Percentiles rank a stretch among this genome's conserved stretches.
Conservation (phyloP, 2,329 filamentous ascomycete species). For the Stachybotrys echinatus region DNA sequence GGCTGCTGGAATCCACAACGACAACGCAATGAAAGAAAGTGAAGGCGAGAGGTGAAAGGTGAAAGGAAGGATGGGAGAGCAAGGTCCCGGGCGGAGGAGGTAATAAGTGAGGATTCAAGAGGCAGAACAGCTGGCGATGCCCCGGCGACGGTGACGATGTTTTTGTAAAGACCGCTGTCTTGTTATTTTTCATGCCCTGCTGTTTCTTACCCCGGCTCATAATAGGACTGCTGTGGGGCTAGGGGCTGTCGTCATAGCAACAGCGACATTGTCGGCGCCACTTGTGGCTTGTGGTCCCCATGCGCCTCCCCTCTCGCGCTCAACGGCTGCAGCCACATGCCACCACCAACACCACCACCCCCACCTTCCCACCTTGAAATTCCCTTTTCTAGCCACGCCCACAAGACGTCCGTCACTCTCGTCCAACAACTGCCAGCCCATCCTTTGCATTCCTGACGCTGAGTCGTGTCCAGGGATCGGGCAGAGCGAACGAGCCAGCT, state of each 20-base stretch:
- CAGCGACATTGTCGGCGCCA: neutral
- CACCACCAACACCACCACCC: too few species aligned
- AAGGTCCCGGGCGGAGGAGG: neutral
- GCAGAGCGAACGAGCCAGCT: too few species aligned
- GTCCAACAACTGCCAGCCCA: neutral
- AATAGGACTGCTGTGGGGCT: constrained; percentile 14
- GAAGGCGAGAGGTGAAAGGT: constrained; percentile 4
- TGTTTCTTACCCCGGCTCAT: constrained; percentile 14
- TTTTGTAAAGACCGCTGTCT: constrained; percentile 22
- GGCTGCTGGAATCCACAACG: too few species aligned
- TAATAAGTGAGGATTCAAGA: neutral
- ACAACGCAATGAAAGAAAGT: too few species aligned
- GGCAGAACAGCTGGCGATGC: constrained; percentile 6
- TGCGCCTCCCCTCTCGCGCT: constrained; percentile 1
- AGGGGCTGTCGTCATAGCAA: constrained; percentile 14
- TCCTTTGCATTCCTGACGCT: neutral
- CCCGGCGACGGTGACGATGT: constrained; percentile 20
- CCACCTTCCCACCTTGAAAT: neutral
- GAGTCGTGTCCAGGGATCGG: neutral
- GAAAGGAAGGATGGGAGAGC: constrained; percentile 3
- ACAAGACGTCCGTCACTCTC: too few species aligned
- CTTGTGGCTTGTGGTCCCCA: neutral
- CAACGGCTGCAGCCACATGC: neutral
- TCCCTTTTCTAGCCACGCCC: too few species aligned
- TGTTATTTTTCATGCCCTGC: constrained; percentile 17